phyloP scores from a whole-genome alignment of 2,329 filamentous ascomycete species.

The Aciculosporium take region DNA sequence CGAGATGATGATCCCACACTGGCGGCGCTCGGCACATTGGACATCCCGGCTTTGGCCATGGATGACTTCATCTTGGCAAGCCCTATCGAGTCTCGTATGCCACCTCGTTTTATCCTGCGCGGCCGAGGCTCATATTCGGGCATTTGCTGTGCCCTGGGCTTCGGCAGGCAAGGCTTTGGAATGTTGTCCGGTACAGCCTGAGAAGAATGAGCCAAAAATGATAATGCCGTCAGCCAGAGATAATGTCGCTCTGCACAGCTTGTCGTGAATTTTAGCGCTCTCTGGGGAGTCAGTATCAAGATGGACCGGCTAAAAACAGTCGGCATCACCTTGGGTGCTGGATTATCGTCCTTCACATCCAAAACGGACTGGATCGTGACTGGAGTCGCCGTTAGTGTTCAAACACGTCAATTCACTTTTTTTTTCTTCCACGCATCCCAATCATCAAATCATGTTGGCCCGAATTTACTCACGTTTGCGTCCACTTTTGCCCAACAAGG shows the following conservation, averaged over 20 bases:
- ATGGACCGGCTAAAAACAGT: slow-evolving; percentile 82
- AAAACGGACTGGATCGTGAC: slow-evolving; percentile 92
- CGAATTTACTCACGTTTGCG: slow-evolving; percentile 84
- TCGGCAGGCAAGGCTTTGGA: slow-evolving; percentile 34
- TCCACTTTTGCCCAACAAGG: slow-evolving; percentile 84
- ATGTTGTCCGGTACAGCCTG: slow-evolving; percentile 66
- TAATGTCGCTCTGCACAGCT: slow-evolving; percentile 74
- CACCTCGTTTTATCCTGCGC: slow-evolving; percentile 33
- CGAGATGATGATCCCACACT: slow-evolving; percentile 23
- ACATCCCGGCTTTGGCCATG: slow-evolving; percentile 38
- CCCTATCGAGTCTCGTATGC: slow-evolving; percentile 78
- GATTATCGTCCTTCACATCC: slow-evolving; percentile 90
- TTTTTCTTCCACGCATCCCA: no score
- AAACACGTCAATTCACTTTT: no score
- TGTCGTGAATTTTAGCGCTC: slow-evolving; percentile 91
- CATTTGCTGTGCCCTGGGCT: slow-evolving; percentile 22
- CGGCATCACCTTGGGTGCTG: slow-evolving; percentile 55
- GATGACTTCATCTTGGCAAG: slow-evolving; percentile 59
- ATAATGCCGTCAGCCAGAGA: slow-evolving; percentile 85
- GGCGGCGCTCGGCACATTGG: slow-evolving; percentile 31
- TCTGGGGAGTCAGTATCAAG: slow-evolving; percentile 80
- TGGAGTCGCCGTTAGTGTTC: slow-evolving; percentile 28
- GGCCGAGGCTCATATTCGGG: slow-evolving; percentile 38
- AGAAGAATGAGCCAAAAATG: slow-evolving; percentile 83
- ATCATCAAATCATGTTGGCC: no score